Percentiles rank a stretch among this genome's conserved stretches.
Evolutionary conservation across 768 basidiomycete genomes (phyloP).

Genomic region (Pleurotus giganteus): DNA sequence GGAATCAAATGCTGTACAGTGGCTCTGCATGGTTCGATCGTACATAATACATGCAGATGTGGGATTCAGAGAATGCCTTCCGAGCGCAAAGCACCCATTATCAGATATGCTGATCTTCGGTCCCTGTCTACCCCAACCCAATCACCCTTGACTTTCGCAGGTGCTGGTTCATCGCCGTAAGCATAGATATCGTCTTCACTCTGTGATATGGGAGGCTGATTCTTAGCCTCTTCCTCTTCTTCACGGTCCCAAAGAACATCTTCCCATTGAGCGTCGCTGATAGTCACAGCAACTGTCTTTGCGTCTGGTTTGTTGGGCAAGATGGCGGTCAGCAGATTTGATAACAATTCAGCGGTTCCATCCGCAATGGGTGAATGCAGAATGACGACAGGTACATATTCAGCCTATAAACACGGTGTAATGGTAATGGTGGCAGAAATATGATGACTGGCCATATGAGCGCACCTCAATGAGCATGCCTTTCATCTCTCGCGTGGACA

Average conservation of each 20-base stretch:
- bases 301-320: conserved; percentile 73
- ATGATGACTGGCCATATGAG: neutral
- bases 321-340: conserved; percentile 71
- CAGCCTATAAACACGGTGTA: conserved; percentile 47
- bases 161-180: conserved; percentile 54
- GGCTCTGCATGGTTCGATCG: neutral
- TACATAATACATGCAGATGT: neutral
- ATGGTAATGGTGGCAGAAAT: conserved; percentile 9
- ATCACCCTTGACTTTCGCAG: conserved; percentile 52
- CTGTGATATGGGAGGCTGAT: conserved; percentile 21
- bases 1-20: too few relatives aligned
- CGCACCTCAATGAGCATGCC: conserved; percentile 86
- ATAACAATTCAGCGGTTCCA: conserved; percentile 70
- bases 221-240: conserved; percentile 45
- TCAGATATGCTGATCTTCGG: conserved; percentile 74
- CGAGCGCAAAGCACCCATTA: conserved; percentile 71
- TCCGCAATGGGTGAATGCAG: conserved; percentile 63
- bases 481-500: conserved; percentile 71
- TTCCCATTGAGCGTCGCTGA: conserved; percentile 77
- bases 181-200: conserved; percentile 56
- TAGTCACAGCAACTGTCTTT: conserved; percentile 74
- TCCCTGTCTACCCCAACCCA: conserved; percentile 82
- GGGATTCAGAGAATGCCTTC: conserved; percentile 57
- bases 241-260: conserved; percentile 78
- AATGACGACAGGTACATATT: conserved; percentile 76